phyloP scores from a whole-genome alignment of 2,329 filamentous ascomycete genomes.

The Fusarium caatingaense region DNA sequence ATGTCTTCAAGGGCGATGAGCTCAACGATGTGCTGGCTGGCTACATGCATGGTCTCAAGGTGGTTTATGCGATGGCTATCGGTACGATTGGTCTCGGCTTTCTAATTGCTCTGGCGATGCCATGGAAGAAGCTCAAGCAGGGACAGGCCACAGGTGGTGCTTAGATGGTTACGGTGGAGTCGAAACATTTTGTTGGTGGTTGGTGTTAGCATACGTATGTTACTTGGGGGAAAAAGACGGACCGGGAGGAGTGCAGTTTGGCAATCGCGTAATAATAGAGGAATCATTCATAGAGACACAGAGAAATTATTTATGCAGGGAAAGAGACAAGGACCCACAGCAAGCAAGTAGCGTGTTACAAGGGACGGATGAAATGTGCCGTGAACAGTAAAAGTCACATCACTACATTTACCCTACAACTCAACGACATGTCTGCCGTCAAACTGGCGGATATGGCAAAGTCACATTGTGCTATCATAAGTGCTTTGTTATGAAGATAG shows the following conservation, averaged over 20 bases:
- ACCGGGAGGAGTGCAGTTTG: background rate
- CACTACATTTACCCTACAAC: background rate
- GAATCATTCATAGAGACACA: background rate
- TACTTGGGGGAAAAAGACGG: background rate
- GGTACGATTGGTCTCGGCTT: constrained; percentile 5
- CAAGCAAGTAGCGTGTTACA: background rate
- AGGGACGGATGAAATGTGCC: background rate
- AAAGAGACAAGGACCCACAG: background rate
- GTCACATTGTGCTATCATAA: background rate
- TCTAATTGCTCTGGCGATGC: constrained; percentile 8
- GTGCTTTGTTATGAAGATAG: background rate
- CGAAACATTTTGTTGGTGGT: background rate
- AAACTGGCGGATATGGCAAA: background rate
- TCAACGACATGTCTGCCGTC: background rate
- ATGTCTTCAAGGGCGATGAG: constrained; percentile 4
- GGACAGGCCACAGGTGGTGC: background rate
- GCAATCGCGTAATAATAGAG: background rate
- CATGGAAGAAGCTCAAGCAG: constrained; percentile 7
- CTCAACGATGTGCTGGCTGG: constrained; percentile 2
- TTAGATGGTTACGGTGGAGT: background rate
- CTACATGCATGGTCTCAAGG: constrained; percentile 10
- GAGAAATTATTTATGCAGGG: background rate
- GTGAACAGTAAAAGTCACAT: background rate
- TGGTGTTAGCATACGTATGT: background rate
- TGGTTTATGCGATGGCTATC: constrained; percentile 5